Base-by-base conservation (phyloP, 2,329 filamentous ascomycete species). In the Exophiala spinifera region DNA sequence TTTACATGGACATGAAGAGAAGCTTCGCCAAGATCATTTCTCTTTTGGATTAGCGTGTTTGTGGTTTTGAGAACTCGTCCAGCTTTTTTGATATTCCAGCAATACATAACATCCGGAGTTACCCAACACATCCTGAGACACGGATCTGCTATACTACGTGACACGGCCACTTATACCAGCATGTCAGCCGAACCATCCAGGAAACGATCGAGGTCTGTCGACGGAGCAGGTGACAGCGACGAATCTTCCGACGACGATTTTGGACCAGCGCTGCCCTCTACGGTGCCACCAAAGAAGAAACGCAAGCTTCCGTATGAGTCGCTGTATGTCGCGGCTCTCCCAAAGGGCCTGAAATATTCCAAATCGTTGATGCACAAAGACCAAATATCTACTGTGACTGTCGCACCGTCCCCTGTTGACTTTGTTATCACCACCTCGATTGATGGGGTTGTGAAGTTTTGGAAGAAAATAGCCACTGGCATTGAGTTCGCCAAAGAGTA, bases 401-500 rank as follows among this genome's bases (percentile, higher is more conserved):
- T 96, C 70, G 96, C 95, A 1, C 91, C 91, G 1, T 59, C 61
- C 8, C 77, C 87, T 56, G 96, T 92, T 56, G 94, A 97, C 64
- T 99, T 99, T 68, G 78, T 99, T 34, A 94, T 99, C 59, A 99
- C 94, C 1, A 89, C 88, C 57, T 97, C 94, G 0, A 76, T 89
- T 40, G 94, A 99, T 68, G 95, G 95, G n/a, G 87, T 92, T 0
- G 92, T 97, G 64, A 99, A 99, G 72, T 99, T 99, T 71, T 99
- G 94, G 94, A 99, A 99, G 76, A 99, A 99, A 75, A 82, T 88
- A 61, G 86, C 84, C 1, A 85, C 89, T 31, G 89, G 89, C 1
- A 88, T 99, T 55, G 95, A 99, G 74, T 99, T 99, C 67, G 92
- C 97, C 49, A 99, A 99, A 74, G 91, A 99, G 74, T 99, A 96